Evolutionary conservation across 495 filamentous ascomycete species (phyloP), one percentile per base, ranked within the genome.

Genomic region (Penicillium fimorum): DNA sequence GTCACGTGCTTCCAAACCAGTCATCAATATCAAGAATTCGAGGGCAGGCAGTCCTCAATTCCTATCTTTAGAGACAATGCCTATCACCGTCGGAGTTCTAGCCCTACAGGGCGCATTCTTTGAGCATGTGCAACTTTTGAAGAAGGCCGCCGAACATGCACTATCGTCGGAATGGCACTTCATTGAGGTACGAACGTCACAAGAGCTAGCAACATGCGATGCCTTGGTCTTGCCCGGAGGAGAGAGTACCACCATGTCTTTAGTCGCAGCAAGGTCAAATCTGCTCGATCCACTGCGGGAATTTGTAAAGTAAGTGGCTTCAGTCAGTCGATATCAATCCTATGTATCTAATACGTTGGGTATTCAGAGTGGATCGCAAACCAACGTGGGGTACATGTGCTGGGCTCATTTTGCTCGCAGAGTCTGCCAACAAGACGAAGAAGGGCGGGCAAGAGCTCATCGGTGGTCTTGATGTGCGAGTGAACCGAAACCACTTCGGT

Each of bases 301-400:
- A 12, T 98, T 97, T 70, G 94, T 98, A 65, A 98, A 97, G 90
- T 93, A 75, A 67, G 84, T 79, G 35, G 41, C 30, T 27, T 13
- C 24, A 15, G 17, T 12, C 7, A 59, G 27, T 18, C 11, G 10
- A 46, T n/a, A 15, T 38, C 20, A n/a, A 22, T 47, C 29, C 17
- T 13, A 47, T 60, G 60, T 70, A 63, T 60, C 61, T 70, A 63
- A 71, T 61, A 56, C 47, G 27, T 29, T 59, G 38, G 58, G 58
- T 54, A 40, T 58, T 15, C 56, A 72, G 67, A 57, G 61, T 73
- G 52, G 64, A 83, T 47, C 82, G 86, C 62, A 92, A 89, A 67
- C 92, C 95, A 18, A 89, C 87, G 17, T 98, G 94, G 94, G 94
- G 94, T 12, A 97, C 94, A 24, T 98, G 94, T 69, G 94, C 94